Conservation (phyloP, 768 basidiomycete species). For the Mycena latifolia region DNA sequence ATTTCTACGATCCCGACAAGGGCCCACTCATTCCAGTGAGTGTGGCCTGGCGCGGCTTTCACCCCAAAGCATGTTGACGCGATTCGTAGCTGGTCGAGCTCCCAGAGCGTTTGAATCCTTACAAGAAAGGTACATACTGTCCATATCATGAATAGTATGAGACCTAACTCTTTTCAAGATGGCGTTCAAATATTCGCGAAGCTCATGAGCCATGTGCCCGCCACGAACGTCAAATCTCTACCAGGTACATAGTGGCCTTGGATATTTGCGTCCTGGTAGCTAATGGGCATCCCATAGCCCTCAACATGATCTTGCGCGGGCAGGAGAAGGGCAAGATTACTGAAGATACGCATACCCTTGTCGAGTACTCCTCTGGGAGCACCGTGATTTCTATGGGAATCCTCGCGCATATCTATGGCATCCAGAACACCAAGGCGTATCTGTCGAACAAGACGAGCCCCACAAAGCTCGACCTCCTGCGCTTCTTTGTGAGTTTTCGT, state of each 20-base stretch:
- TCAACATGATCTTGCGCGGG: conserved; percentile 41
- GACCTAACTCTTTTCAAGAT: conserved; percentile 19
- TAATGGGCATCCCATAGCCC: conserved; percentile 22
- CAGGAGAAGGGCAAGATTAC: conserved; percentile 38
- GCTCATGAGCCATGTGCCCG: conserved; percentile 38
- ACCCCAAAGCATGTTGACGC: background rate
- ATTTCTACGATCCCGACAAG: conserved; percentile 40
- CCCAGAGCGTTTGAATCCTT: conserved; percentile 37
- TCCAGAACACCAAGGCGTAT: conserved; percentile 39
- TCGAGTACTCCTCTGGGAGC: conserved; percentile 43
- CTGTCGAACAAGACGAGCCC: conserved; percentile 42
- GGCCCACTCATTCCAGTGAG: conserved; percentile 36
- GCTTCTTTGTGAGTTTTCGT: conserved; percentile 39
- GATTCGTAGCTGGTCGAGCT: conserved; percentile 38
- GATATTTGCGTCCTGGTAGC: background rate
- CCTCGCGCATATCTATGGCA: conserved; percentile 38
- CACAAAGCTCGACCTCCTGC: conserved; percentile 38
- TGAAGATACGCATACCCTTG: conserved; percentile 38
- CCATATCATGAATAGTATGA: background rate
- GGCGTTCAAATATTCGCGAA: conserved; percentile 41
- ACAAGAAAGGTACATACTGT: conserved; percentile 27
- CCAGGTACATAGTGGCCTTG: conserved; percentile 27
- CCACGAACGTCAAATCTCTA: conserved; percentile 40
- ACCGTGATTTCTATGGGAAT: conserved; percentile 42
- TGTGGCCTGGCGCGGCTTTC: background rate